Evolutionary conservation across 2,329 filamentous ascomycete species (phyloP), one percentile per base, ranked within the genome.

Genomic region (Cryphonectria radicalis): DNA sequence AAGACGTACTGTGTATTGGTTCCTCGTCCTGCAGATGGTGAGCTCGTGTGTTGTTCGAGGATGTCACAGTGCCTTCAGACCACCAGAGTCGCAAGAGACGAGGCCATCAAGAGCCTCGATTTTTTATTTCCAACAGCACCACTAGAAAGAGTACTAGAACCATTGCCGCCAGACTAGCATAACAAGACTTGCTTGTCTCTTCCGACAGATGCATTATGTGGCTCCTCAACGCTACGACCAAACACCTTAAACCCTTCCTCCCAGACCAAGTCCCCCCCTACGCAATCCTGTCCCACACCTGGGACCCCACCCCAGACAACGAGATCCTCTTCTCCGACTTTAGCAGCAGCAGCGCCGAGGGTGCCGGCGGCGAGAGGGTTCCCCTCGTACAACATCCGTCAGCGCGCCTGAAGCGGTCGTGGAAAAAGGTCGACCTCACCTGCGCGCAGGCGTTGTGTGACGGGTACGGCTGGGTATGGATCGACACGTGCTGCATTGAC

Each of bases 401-500:
- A 7, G 63, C 28, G 32, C 63, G 28, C 5, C 43, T 66, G 46
- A 64, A 64, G 35, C n/a, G 37, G 7, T 59, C 43, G 3, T 69
- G 19, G 43, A 43, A 59, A 37, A 69, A 69, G 59, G 37, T 69
- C 50, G 59, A 57, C n/a, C 28, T 35, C 2, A 43, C 46, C 13
- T 64, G 60, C 14, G 28, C 13, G n/a, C 67, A 64, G 60, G 32
- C 59, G 22, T n/a, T 43, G 13, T 32, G 50, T 37, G 67, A 69
- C 3, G 32, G 35, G 7, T 55, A 42, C 7, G 60, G 59, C 5
- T 64, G 50, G 19, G 55, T 55, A 2, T 72, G 71, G 71, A 59
- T 72, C n/a, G 71, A 68, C 65, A 72, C 68, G 2, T 72, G 68
- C 37, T 72, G 71, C 68, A 72, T 72, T 42, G 65, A 72, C 65